A percentile compares a stretch with the other conserved stretches of the same genome.
phyloP scores from a whole-genome alignment of 371 early-diverging fungal species.

The Circinella umbellata region DNA sequence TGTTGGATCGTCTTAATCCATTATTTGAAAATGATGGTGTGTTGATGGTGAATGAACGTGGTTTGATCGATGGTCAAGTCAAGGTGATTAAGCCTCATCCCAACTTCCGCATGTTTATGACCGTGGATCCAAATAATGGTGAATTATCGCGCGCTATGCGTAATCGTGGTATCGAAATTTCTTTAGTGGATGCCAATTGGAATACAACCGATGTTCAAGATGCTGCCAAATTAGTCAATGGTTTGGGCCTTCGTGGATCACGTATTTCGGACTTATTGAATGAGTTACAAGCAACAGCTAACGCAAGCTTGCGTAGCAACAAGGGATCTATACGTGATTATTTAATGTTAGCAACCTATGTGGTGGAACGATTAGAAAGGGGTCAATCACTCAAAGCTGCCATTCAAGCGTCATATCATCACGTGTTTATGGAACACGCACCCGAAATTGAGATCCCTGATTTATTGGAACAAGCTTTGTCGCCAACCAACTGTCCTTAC shows the following conservation, averaged over 20 bases:
- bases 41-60: constrained; percentile 91
- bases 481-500: constrained; percentile 61
- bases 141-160: constrained; percentile 97
- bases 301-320: constrained; percentile 39
- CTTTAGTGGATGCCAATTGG: constrained; percentile 63
- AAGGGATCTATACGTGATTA: constrained; percentile 58
- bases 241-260: constrained; percentile 59
- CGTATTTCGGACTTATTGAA: constrained; percentile 36
- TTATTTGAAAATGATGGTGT: constrained; percentile 91
- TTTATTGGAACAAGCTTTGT: constrained; percentile 26
- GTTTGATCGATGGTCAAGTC: constrained; percentile 82
- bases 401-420: constrained; percentile 57
- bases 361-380: constrained; percentile 72
- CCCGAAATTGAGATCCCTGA: constrained; percentile 24
- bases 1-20: constrained; percentile 94
- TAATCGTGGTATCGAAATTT: constrained; percentile 93
- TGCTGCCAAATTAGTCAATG: constrained; percentile 56
- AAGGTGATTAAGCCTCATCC: constrained; percentile 89
- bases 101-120: constrained; percentile 98
- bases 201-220: constrained; percentile 37
- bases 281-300: constrained; percentile 40
- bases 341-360: constrained; percentile 58
- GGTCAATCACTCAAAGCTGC: constrained; percentile 61
- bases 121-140: constrained; percentile 94
- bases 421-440: constrained; percentile 48